Percentiles rank a stretch among this genome's conserved stretches.
phyloP scores from a whole-genome alignment of 129 eudicot species.

The Ambrosia artemisiifolia region DNA sequence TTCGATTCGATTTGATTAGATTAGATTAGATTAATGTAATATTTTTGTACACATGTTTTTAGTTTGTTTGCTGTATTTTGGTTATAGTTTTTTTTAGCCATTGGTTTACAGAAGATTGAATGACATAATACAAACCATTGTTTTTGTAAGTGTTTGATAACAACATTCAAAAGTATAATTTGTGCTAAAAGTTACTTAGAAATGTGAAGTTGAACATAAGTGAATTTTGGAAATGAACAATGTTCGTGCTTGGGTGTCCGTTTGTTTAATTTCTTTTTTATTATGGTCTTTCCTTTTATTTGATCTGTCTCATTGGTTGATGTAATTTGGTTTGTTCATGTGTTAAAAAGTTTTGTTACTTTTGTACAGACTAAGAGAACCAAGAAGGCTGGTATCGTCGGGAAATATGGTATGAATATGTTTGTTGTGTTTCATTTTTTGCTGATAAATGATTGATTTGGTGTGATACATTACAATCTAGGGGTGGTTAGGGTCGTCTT shows the following conservation, averaged over 20 bases:
- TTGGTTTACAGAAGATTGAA: not conserved
- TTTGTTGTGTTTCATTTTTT: not conserved
- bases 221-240: not conserved
- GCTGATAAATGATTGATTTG: not conserved
- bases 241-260: not conserved
- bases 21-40: not conserved
- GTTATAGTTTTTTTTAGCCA: not conserved
- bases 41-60: not conserved
- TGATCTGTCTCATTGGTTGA: not conserved
- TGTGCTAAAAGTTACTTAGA: not conserved
- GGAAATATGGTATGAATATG: slow-evolving; percentile 57
- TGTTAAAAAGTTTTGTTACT: not conserved
- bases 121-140: not conserved
- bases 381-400: slow-evolving; percentile 80
- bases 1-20: not conserved
- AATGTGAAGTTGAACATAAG: not conserved
- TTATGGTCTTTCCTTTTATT: not conserved
- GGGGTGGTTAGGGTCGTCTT: too few species aligned
- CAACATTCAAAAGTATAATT: not conserved
- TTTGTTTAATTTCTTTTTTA: not conserved
- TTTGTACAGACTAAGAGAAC: slow-evolving; percentile 69
- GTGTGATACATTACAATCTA: not conserved
- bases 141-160: not conserved
- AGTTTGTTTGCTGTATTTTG: too few species aligned
- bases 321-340: not conserved